Conservation (phyloP, 1,284 basidiomycete species). For the Termitomyces sp. region DNA sequence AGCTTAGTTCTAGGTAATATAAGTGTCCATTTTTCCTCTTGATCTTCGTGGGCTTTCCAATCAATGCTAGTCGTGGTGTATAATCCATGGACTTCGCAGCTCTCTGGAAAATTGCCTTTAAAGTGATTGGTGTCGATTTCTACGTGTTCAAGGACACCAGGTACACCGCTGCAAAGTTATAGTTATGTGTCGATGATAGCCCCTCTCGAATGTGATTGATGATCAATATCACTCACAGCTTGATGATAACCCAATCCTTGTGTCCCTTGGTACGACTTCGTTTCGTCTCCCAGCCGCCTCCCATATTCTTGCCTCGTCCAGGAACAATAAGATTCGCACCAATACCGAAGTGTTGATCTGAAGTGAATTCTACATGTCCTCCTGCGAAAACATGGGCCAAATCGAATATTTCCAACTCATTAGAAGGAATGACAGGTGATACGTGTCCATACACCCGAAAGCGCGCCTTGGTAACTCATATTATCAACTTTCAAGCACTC, state of each 20-base stretch:
- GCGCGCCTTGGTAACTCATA: slow-evolving; percentile 53
- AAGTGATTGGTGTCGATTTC: slow-evolving; percentile 96
- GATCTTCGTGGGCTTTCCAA: slow-evolving; percentile 34
- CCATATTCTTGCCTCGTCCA: slow-evolving; percentile 88
- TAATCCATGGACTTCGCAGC: slow-evolving; percentile 77
- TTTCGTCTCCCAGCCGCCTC: slow-evolving; percentile 98
- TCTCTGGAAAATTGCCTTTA: slow-evolving; percentile 94
- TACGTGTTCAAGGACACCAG: slow-evolving; percentile 70
- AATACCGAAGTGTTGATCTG: slow-evolving; percentile 93
- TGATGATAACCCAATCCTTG: slow-evolving; percentile 89
- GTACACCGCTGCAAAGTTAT: slow-evolving; percentile 45
- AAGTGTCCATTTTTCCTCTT: slow-evolving; percentile 62
- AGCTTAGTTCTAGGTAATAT: slow-evolving; percentile 78
- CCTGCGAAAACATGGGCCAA: slow-evolving; percentile 90
- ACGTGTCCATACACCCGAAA: slow-evolving; percentile 89
- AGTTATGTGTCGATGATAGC: slow-evolving; percentile 2
- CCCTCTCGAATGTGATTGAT: background rate
- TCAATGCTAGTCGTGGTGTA: slow-evolving; percentile 40
- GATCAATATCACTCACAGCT: slow-evolving; percentile 75
- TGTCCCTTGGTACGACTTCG: slow-evolving; percentile 77
- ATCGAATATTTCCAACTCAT: slow-evolving; percentile 59
- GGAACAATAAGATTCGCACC: slow-evolving; percentile 90
- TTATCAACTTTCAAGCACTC: slow-evolving; percentile 11
- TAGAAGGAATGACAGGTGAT: slow-evolving; percentile 53
- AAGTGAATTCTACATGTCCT: slow-evolving; percentile 74